Conservation (phyloP, 768 basidiomycete species). For the Astraeus odoratus region DNA sequence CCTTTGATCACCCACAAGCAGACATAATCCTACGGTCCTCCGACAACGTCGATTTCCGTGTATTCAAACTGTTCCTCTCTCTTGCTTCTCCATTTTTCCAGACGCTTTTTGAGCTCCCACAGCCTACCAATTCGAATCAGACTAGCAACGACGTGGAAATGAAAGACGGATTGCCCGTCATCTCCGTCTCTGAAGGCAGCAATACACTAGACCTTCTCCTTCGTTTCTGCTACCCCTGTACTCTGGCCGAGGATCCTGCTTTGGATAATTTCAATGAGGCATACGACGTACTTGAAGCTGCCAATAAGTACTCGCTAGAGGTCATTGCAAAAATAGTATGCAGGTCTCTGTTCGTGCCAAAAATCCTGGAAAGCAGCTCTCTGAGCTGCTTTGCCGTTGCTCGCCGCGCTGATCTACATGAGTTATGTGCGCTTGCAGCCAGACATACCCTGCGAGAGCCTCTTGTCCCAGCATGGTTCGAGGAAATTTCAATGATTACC, state of each 20-base stretch:
- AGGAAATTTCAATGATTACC: constrained; percentile 23
- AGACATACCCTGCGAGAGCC: too few relatives aligned
- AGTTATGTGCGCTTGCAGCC: constrained; percentile 24
- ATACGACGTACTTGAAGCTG: constrained; percentile 7
- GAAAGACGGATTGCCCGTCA: constrained; percentile 15
- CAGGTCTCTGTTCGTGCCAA: constrained; percentile 13
- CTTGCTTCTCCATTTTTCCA: constrained; percentile 30
- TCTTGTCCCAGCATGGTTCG: constrained; percentile 14
- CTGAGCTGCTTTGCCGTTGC: constrained; percentile 29
- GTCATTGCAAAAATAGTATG: constrained; percentile 12
- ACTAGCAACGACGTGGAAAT: constrained; percentile 2
- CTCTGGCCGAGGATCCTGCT: constrained; percentile 12
- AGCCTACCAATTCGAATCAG: constrained; percentile 9
- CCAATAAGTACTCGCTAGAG: constrained; percentile 13
- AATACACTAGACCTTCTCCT: constrained; percentile 20
- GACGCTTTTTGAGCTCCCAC: constrained; percentile 24
- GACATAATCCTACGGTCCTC: constrained; percentile 22
- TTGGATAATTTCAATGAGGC: constrained; percentile 8
- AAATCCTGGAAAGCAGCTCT: constrained; percentile 14
- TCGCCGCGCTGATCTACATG: constrained; percentile 14
- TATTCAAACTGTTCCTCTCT: constrained; percentile 28
- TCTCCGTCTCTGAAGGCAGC: constrained; percentile 14
- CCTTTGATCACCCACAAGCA: constrained; percentile 17
- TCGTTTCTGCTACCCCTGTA: constrained; percentile 23
- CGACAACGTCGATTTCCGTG: constrained; percentile 24